A percentile compares a stretch with the other conserved stretches of the same genome.
Evolutionary conservation across 2,329 filamentous ascomycete species (phyloP).

Genomic region (Xylariaceae sp.): DNA sequence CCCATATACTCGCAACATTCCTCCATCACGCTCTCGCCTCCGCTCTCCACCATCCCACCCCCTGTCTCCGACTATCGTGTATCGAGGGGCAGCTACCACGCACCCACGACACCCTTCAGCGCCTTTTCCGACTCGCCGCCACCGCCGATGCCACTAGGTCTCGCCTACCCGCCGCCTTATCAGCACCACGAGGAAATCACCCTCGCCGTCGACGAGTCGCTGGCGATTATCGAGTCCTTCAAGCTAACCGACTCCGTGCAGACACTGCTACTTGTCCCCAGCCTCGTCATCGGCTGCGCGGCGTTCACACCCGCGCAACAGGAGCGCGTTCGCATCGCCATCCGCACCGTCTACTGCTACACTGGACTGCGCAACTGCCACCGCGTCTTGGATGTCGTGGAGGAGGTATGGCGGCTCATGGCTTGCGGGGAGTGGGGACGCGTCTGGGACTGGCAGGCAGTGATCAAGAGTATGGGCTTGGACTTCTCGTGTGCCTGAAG

Average conservation of each 20-base stretch:
- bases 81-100: conserved; percentile 11
- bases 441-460: conserved; percentile 60
- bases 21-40: conserved; percentile 13
- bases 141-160: conserved; percentile 26
- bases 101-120: conserved; percentile 7
- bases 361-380: conserved; percentile 56
- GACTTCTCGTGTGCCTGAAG: conserved; percentile 48
- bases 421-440: conserved; percentile 50
- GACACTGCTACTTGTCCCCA: conserved; percentile 55
- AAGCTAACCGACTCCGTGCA: conserved; percentile 53
- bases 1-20: conserved; percentile 13
- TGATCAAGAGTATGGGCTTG: conserved; percentile 48
- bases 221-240: conserved; percentile 50
- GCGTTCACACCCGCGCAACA: conserved; percentile 50
- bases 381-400: conserved; percentile 47
- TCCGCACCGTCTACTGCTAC: conserved; percentile 50
- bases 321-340: conserved; percentile 44
- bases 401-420: conserved; percentile 57
- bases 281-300: conserved; percentile 55
- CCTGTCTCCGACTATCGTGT: conserved; percentile 12
- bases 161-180: conserved; percentile 37
- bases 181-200: conserved; percentile 49
- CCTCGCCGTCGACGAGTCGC: conserved; percentile 50
- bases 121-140: conserved; percentile 39
- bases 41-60: not conserved